These are phyloP conservation scores for Escallonia rubra DNA, from an alignment of 129 eudicot species.

Conservation along the genomic window DNA sequence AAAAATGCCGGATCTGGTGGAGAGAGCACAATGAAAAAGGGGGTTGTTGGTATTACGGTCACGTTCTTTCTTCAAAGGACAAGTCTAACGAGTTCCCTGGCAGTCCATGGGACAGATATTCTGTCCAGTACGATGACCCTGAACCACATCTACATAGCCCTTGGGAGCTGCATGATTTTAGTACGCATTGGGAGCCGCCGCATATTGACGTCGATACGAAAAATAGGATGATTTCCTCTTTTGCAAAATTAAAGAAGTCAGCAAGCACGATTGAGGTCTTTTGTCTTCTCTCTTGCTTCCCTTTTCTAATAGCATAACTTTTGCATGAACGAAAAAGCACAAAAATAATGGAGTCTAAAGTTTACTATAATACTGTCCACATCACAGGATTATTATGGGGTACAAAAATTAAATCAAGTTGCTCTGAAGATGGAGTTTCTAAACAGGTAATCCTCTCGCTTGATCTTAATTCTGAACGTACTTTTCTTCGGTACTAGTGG, in stretches of 20 bases:
- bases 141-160: slow-evolving; percentile 48
- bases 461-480: background rate
- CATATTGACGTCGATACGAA: slow-evolving; percentile 30
- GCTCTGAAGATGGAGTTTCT: slow-evolving; percentile 49
- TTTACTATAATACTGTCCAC: slow-evolving; percentile 6
- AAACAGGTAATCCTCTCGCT: slow-evolving; percentile 48
- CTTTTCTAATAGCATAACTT: background rate
- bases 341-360: background rate
- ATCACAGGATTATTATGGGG: slow-evolving; percentile 68
- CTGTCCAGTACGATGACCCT: slow-evolving; percentile 18
- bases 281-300: background rate
- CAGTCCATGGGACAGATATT: slow-evolving; percentile 87
- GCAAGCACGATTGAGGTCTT: slow-evolving; percentile 49
- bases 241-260: slow-evolving; percentile 36
- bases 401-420: slow-evolving; percentile 49
- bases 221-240: slow-evolving; percentile 30
- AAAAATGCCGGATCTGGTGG: slow-evolving; percentile 92
- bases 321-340: background rate
- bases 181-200: slow-evolving; percentile 45
- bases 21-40: slow-evolving; percentile 44
- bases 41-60: slow-evolving; percentile 71
- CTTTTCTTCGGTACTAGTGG: too few relatives aligned
- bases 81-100: slow-evolving; percentile 54
- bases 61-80: slow-evolving; percentile 35
- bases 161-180: slow-evolving; percentile 77